These are phyloP conservation scores for Cercospora sp. DNA, from an alignment of 2,329 filamentous ascomycete genomes.

Conservation along the genomic window DNA sequence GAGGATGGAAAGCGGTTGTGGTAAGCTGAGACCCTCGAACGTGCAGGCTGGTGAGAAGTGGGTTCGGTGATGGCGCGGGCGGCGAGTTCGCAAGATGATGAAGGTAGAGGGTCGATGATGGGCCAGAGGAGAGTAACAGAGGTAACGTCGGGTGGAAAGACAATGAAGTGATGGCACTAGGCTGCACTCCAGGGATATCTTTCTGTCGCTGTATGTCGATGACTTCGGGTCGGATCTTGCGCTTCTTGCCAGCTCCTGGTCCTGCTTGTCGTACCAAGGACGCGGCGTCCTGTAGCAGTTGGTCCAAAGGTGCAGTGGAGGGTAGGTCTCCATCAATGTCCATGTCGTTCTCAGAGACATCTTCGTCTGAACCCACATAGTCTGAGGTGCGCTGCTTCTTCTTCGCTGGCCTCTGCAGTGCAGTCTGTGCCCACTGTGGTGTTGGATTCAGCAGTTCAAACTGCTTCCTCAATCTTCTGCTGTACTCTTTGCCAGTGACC, in stretches of 20 bases:
- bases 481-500: conserved; percentile 83
- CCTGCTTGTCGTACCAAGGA: conserved; percentile 59
- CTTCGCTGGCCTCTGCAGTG: conserved; percentile 42
- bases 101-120: conserved; percentile 79
- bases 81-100: conserved; percentile 80
- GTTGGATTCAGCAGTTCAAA: conserved; percentile 59
- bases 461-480: conserved; percentile 74
- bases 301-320: conserved; percentile 75
- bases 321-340: conserved; percentile 59
- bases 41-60: conserved; percentile 85
- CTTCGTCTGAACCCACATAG: conserved; percentile 40
- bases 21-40: conserved; percentile 80
- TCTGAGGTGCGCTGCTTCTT: conserved; percentile 51
- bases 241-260: conserved; percentile 55
- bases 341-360: conserved; percentile 51
- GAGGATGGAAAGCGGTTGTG: conserved; percentile 73
- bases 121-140: conserved; percentile 84
- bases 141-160: conserved; percentile 88
- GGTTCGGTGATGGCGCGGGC: conserved; percentile 74
- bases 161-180: conserved; percentile 74
- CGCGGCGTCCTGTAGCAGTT: conserved; percentile 73
- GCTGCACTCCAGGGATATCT: conserved; percentile 77
- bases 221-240: conserved; percentile 79
- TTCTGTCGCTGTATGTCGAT: conserved; percentile 87
- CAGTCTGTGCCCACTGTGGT: conserved; percentile 61